Conservation (phyloP, 164 flowering plant genomes). For the Stephania japonica region DNA sequence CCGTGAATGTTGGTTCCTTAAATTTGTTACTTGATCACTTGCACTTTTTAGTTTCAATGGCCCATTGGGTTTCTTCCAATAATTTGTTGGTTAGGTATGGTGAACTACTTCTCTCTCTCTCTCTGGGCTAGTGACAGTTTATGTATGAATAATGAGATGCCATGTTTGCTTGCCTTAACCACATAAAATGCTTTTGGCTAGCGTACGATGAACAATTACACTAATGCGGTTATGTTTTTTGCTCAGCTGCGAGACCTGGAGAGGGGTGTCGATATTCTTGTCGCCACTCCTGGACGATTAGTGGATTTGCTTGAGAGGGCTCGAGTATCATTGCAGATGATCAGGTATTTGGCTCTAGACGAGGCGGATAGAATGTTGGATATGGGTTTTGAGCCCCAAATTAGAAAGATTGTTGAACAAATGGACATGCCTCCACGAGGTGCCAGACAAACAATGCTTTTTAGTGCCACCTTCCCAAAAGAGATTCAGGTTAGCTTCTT, state of each 20-base stretch:
- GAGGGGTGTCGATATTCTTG: constrained; percentile 77
- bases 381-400: constrained; percentile 87
- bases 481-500: constrained; percentile 57
- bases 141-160: background rate
- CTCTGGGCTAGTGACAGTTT: background rate
- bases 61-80: too few species aligned
- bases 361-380: constrained; percentile 86
- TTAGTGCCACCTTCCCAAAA: constrained; percentile 81
- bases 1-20: too few species aligned
- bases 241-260: constrained; percentile 61
- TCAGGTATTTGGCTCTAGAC: constrained; percentile 60
- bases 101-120: too few species aligned
- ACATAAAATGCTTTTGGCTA: background rate
- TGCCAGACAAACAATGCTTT: constrained; percentile 59
- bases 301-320: constrained; percentile 78
- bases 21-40: too few species aligned
- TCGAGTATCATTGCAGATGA: constrained; percentile 58
- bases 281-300: constrained; percentile 74
- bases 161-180: background rate
- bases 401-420: constrained; percentile 72
- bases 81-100: too few species aligned
- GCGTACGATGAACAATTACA: background rate
- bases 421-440: constrained; percentile 81
- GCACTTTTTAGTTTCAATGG: too few species aligned
- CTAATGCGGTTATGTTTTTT: background rate